These are phyloP conservation scores for Ballota nigra DNA, from an alignment of 257 asterid species.

Conservation along the genomic window DNA sequence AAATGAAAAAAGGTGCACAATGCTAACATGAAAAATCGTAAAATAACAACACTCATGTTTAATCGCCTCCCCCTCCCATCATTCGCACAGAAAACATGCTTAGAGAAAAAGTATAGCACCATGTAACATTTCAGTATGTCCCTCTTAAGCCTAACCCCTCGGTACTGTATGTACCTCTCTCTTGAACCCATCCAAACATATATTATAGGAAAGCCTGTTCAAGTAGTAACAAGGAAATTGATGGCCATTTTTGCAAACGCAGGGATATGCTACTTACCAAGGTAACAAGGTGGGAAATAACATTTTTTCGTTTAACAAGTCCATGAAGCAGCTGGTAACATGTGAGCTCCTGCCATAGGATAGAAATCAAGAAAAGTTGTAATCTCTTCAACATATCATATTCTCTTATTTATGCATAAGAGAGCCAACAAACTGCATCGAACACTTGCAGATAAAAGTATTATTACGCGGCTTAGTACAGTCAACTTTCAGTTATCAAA, in stretches of 20 bases:
- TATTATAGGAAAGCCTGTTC: conserved; percentile 17
- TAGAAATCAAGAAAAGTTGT: conserved; percentile 5
- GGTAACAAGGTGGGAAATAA: conserved; percentile 64
- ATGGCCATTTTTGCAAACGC: conserved; percentile 6
- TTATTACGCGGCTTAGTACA: neutral
- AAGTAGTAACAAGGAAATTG: neutral
- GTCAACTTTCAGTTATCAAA: conserved; percentile 6
- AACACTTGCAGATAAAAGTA: neutral
- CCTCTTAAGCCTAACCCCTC: neutral
- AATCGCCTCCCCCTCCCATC: neutral
- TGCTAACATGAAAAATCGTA: neutral
- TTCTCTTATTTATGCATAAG: neutral
- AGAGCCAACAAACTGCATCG: neutral
- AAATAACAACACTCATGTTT: neutral
- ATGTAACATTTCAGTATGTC: neutral
- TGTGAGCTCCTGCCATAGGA: conserved; percentile 65
- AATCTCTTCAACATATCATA: conserved; percentile 19
- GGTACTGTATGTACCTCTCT: neutral
- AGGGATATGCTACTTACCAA: conserved; percentile 60
- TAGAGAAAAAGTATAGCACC: neutral
- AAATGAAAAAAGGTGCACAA: neutral
- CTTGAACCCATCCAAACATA: conserved; percentile 20
- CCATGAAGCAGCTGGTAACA: conserved; percentile 92
- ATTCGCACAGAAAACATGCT: neutral
- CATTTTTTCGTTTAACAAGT: conserved; percentile 74